These are phyloP conservation scores for Paecilomyces formosus DNA, from an alignment of 2,329 filamentous ascomycete genomes.

Conservation along the genomic window DNA sequence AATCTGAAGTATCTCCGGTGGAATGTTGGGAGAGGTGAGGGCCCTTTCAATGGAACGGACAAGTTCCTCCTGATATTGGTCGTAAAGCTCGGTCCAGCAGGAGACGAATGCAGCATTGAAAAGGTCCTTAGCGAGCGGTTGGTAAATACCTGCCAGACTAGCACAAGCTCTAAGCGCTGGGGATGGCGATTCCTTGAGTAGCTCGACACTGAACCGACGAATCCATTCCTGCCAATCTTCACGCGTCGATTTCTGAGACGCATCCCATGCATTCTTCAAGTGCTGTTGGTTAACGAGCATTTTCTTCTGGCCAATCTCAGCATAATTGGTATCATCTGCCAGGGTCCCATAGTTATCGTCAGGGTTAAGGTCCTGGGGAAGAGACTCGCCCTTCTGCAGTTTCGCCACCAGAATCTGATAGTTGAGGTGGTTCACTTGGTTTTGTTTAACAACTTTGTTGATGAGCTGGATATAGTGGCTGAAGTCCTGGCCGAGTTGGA, in stretches of 20 bases:
- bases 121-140: conserved; percentile 81
- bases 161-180: conserved; percentile 91
- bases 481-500: conserved; percentile 92
- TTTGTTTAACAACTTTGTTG: conserved; percentile 71
- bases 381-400: conserved; percentile 83
- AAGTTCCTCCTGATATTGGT: conserved; percentile 93
- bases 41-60: conserved; percentile 94
- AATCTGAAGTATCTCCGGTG: conserved; percentile 88
- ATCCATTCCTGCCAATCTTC: conserved; percentile 99
- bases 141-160: conserved; percentile 80
- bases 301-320: conserved; percentile 85
- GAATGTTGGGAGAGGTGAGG: conserved; percentile 89
- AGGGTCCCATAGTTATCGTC: conserved; percentile 72
- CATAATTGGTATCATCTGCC: conserved; percentile 70
- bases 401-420: conserved; percentile 91
- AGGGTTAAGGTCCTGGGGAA: conserved; percentile 91
- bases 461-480: conserved; percentile 89
- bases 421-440: conserved; percentile 81
- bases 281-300: conserved; percentile 96
- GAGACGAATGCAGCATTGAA: conserved; percentile 99
- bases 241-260: conserved; percentile 89
- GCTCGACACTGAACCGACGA: conserved; percentile 86
- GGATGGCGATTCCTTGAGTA: conserved; percentile 91
- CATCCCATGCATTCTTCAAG: conserved; percentile 94
- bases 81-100: conserved; percentile 96